Base-by-base conservation (phyloP, 2,329 filamentous ascomycete genomes). In the Beauveria brongniartii region DNA sequence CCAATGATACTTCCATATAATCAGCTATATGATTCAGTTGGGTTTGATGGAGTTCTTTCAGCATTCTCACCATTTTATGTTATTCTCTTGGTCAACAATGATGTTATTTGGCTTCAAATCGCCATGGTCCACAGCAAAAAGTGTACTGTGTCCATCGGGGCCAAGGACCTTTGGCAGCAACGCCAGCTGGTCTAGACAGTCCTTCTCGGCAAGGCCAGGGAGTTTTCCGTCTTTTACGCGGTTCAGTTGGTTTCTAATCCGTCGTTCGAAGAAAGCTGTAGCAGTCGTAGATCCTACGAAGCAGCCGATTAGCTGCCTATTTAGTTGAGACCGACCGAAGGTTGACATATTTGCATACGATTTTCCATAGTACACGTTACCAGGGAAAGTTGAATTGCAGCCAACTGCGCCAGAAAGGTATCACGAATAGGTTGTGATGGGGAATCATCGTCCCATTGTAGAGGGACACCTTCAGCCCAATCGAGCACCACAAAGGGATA, bases 81-180 rank as follows among this genome's bases (percentile, higher is more conserved):
- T 41, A 12, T 59, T 44, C 14, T 53, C 34, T 28, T 59, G 12
- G 26, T 44, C 56, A 30, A 59, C 37, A 26, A 59, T 59, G 22
- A 53, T 59, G 56, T 59, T 59, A 10, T 4, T 10, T 22, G 56
- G 56, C 22, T 53, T 53, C 47, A 59, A 22, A 44, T 59, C 48
- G 37, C 34, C 56, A 53, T 53, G 56, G 28, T 59, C 56, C 22
- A 59, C 40, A 22, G 56, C 56, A 34, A 59, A 59, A 37, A 24
- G 34, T 24, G n/a, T 53, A 20, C 48, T 53, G 22, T 59, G 14
- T 18, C 22, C n/a, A 20, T 59, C 34, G 8, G 24, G 44, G 14
- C 56, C 56, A 18, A 59, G 46, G 10, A 59, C 22, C 22, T 37
- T 52, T 5, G 56, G 37, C 28, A 59, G 56, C n/a, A 59, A 47